phyloP scores from a whole-genome alignment of 176 grass and related monocot genomes.

The Dactylis glomerata region DNA sequence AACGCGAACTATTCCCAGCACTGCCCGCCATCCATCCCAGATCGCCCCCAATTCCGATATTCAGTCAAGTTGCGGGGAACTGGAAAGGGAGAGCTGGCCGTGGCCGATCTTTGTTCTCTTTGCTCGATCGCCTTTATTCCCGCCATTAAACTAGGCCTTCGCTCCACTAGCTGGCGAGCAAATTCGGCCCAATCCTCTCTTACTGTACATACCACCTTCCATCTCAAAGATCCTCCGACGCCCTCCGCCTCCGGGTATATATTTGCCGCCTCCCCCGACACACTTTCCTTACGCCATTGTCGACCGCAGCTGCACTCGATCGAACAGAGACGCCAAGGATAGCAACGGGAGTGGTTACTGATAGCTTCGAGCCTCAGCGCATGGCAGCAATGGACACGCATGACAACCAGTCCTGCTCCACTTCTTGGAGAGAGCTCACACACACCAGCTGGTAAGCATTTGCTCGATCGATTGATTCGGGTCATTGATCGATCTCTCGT shows the following conservation, averaged over 20 bases:
- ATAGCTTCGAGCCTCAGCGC: background rate
- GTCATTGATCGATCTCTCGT: background rate
- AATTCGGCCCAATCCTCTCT: conserved; percentile 34
- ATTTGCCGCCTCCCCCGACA: conserved; percentile 1
- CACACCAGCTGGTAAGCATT: conserved; percentile 58
- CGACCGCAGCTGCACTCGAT: background rate
- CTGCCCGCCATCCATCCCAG: conserved; percentile 6
- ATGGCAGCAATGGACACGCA: conserved; percentile 56
- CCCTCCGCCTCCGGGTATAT: conserved; percentile 11
- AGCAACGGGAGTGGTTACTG: background rate
- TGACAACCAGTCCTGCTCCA: conserved; percentile 35
- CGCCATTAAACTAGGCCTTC: background rate
- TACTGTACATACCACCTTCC: background rate
- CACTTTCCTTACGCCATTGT: conserved; percentile 21
- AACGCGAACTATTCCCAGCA: background rate
- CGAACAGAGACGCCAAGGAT: background rate
- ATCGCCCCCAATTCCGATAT: background rate
- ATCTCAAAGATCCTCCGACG: background rate
- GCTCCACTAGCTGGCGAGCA: conserved; percentile 9
- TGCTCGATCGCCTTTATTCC: conserved; percentile 42
- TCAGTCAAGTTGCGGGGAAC: background rate
- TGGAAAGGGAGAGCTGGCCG: background rate
- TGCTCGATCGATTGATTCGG: background rate
- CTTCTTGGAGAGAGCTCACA: conserved; percentile 56
- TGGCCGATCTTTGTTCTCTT: conserved; percentile 9